A percentile compares a stretch with the other conserved stretches of the same genome.
Conservation (phyloP, 305 asterid species). For the Ilex paraguariensis region DNA sequence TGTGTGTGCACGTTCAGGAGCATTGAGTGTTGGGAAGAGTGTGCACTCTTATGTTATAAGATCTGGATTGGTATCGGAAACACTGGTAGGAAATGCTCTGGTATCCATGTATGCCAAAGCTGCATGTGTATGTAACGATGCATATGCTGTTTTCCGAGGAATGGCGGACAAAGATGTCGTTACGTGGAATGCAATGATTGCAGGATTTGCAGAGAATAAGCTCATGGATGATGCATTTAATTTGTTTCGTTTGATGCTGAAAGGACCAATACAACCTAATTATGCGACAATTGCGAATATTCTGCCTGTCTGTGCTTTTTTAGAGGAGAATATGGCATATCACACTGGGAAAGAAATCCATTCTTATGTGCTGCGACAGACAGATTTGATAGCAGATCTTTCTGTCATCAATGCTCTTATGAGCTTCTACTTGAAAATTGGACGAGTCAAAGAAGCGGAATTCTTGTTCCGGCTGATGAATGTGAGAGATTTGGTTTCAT, state of each 20-base stretch:
- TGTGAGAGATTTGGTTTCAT: conserved; percentile 62
- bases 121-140: conserved; percentile 44
- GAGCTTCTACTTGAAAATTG: conserved; percentile 63
- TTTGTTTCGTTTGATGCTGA: conserved; percentile 50
- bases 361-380: conserved; percentile 51
- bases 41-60: conserved; percentile 34
- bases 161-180: conserved; percentile 72
- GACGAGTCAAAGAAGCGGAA: conserved; percentile 45
- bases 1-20: conserved; percentile 45
- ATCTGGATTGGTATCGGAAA: conserved; percentile 34
- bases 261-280: conserved; percentile 48
- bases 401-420: conserved; percentile 63
- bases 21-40: conserved; percentile 23
- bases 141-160: conserved; percentile 49
- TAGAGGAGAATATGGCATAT: conserved; percentile 27
- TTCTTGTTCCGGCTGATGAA: conserved; percentile 47
- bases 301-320: conserved; percentile 55
- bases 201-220: conserved; percentile 70
- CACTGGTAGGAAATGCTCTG: conserved; percentile 66
- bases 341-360: conserved; percentile 61
- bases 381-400: conserved; percentile 44
- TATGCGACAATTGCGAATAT: conserved; percentile 67
- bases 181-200: conserved; percentile 82
- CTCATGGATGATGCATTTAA: conserved; percentile 45
- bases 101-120: conserved; percentile 83